phyloP scores from a whole-genome alignment of 2,329 filamentous ascomycete genomes.

The Aureobasidium namibiae region DNA sequence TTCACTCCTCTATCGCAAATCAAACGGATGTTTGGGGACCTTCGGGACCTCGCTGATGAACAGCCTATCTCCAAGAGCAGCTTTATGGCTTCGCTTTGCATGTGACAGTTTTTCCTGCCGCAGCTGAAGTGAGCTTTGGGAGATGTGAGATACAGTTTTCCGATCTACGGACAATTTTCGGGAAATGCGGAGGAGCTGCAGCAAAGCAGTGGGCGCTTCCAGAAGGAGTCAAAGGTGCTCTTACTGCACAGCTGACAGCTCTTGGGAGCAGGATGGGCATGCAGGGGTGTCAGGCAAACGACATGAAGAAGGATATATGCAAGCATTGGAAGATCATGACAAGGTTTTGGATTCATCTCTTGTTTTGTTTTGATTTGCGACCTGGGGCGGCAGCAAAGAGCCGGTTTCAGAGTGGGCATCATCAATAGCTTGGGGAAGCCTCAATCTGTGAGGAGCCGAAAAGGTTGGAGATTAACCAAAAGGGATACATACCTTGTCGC shows the following conservation, averaged over 20 bases:
- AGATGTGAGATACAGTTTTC: neutral
- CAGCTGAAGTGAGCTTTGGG: neutral
- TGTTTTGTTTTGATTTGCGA: too few species aligned
- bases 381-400: neutral
- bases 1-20: neutral
- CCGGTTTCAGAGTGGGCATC: neutral
- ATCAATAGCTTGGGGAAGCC: too few species aligned
- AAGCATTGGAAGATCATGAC: too few species aligned
- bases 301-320: too few species aligned
- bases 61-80: neutral
- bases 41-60: neutral
- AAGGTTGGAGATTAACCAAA: neutral
- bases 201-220: neutral
- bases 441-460: neutral
- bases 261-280: neutral
- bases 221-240: slow-evolving; percentile 2
- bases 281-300: neutral
- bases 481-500: neutral
- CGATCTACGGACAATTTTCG: neutral
- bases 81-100: neutral
- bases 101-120: neutral
- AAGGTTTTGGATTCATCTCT: too few species aligned
- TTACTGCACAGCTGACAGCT: neutral
- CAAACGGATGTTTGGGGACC: neutral
- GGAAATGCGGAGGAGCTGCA: neutral